A percentile compares a stretch with the other conserved stretches of the same genome.
Evolutionary conservation across 2,329 filamentous ascomycete species (phyloP).

Genomic region (Microcyclospora pomicola): DNA sequence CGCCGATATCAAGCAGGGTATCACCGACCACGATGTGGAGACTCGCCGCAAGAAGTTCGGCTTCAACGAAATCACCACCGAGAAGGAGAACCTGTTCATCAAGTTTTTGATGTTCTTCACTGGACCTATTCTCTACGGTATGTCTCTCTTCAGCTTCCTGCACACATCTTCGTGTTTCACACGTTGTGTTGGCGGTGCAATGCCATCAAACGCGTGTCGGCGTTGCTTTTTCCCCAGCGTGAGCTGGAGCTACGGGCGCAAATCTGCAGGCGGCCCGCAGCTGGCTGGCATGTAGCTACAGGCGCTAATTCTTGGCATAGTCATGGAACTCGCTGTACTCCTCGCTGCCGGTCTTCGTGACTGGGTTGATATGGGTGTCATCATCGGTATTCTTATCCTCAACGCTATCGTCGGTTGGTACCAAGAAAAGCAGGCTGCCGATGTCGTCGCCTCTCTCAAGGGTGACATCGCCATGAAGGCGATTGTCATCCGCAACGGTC

Average conservation of each 20-base stretch:
- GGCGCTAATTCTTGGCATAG: slow-evolving; percentile 28
- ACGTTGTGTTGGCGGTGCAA: slow-evolving; percentile 10
- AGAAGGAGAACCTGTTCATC: slow-evolving; percentile 62
- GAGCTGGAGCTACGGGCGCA: slow-evolving; percentile 11
- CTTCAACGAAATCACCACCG: slow-evolving; percentile 57
- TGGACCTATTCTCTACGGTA: slow-evolving; percentile 65
- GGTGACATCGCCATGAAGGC: slow-evolving; percentile 68
- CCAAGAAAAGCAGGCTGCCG: slow-evolving; percentile 67
- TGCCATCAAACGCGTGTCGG: slow-evolving; percentile 6
- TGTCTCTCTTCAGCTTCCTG: slow-evolving; percentile 19
- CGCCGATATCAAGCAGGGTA: slow-evolving; percentile 53
- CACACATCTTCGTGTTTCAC: slow-evolving; percentile 2
- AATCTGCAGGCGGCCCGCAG: slow-evolving; percentile 2
- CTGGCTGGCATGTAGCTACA: slow-evolving; percentile 1
- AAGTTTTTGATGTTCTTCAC: slow-evolving; percentile 66
- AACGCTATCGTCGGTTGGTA: slow-evolving; percentile 70
- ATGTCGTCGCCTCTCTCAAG: slow-evolving; percentile 61
- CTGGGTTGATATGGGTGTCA: slow-evolving; percentile 68
- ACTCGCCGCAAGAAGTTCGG: slow-evolving; percentile 50
- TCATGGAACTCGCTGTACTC: slow-evolving; percentile 65
- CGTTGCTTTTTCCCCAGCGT: slow-evolving; percentile 9
- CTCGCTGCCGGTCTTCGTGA: slow-evolving; percentile 60
- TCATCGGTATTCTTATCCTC: slow-evolving; percentile 59
- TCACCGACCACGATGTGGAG: slow-evolving; percentile 49
- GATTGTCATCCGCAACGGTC: slow-evolving; percentile 52